Conservation (phyloP, 306 rosid genomes). For the Trifolium pratense region DNA sequence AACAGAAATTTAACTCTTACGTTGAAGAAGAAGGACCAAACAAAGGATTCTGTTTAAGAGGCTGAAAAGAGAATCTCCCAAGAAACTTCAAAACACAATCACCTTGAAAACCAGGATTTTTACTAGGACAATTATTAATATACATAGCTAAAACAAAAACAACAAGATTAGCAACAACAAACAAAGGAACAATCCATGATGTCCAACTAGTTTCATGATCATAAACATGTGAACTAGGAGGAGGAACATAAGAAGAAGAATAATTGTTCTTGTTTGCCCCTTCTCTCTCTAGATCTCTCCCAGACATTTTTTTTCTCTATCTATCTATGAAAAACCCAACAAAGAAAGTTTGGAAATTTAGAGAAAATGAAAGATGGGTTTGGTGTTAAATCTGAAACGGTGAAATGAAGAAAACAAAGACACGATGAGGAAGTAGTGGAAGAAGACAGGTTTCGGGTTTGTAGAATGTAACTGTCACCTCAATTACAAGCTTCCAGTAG, state of each 20-base stretch:
- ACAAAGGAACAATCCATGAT: slow-evolving; percentile 81
- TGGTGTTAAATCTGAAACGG: slow-evolving; percentile 44
- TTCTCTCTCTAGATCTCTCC: slow-evolving; percentile 70
- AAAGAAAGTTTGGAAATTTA: background rate
- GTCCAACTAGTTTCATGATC: slow-evolving; percentile 67
- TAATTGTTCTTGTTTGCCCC: slow-evolving; percentile 44
- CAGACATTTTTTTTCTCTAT: slow-evolving; percentile 45
- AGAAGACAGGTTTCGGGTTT: slow-evolving; percentile 40
- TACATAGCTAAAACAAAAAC: slow-evolving; percentile 70
- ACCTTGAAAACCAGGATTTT: slow-evolving; percentile 43
- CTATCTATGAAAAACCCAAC: background rate
- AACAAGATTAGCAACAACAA: slow-evolving; percentile 67
- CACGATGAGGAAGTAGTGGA: slow-evolving; percentile 5
- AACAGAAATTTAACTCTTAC: slow-evolving; percentile 43
- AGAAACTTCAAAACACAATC: slow-evolving; percentile 67
- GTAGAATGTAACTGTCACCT: slow-evolving; percentile 46
- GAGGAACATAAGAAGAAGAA: slow-evolving; percentile 5
- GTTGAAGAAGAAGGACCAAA: slow-evolving; percentile 84
- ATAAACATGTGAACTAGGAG: slow-evolving; percentile 47
- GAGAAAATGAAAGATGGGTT: background rate
- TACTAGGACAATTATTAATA: slow-evolving; percentile 73
- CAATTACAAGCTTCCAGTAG: background rate
- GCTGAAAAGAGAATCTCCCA: slow-evolving; percentile 74
- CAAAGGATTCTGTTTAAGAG: slow-evolving; percentile 74
- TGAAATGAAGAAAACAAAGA: background rate